These are phyloP conservation scores for Vitis hybrid DNA, from an alignment of 177 flowering plant genomes.

Conservation along the genomic window DNA sequence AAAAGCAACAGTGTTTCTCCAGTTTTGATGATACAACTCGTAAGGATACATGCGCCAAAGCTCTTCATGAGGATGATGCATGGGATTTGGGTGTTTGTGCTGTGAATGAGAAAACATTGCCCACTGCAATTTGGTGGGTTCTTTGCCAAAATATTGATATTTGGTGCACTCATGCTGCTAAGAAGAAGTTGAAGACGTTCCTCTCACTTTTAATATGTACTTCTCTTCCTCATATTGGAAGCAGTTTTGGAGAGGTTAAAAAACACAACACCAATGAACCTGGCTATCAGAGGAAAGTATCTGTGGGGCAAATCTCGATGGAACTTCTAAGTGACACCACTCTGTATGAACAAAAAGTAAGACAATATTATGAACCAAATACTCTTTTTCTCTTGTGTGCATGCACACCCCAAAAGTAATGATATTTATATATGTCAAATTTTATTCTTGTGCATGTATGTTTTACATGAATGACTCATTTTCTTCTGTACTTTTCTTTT, in stretches of 20 bases:
- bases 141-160: slow-evolving; percentile 75
- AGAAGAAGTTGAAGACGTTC: slow-evolving; percentile 66
- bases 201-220: slow-evolving; percentile 44
- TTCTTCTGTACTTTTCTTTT: not conserved
- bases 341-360: slow-evolving; percentile 80
- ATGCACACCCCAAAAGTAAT: not conserved
- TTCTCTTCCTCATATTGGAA: slow-evolving; percentile 27
- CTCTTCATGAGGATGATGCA: slow-evolving; percentile 20
- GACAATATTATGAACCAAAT: slow-evolving; percentile 15
- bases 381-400: not conserved
- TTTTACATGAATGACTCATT: not conserved
- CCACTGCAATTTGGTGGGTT: slow-evolving; percentile 73
- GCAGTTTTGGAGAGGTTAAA: slow-evolving; percentile 9
- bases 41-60: slow-evolving; percentile 8
- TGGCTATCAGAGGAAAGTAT: slow-evolving; percentile 26
- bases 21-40: slow-evolving; percentile 11
- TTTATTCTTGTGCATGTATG: not conserved
- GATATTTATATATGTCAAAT: not conserved
- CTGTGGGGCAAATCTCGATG: slow-evolving; percentile 48
- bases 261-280: slow-evolving; percentile 5
- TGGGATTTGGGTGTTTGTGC: slow-evolving; percentile 59
- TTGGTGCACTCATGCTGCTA: slow-evolving; percentile 74
- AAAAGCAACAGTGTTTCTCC: slow-evolving; percentile 18
- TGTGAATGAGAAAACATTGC: slow-evolving; percentile 44
- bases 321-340: slow-evolving; percentile 55